Base-by-base conservation (phyloP, 768 basidiomycete species). In the Russula ochroleuca region DNA sequence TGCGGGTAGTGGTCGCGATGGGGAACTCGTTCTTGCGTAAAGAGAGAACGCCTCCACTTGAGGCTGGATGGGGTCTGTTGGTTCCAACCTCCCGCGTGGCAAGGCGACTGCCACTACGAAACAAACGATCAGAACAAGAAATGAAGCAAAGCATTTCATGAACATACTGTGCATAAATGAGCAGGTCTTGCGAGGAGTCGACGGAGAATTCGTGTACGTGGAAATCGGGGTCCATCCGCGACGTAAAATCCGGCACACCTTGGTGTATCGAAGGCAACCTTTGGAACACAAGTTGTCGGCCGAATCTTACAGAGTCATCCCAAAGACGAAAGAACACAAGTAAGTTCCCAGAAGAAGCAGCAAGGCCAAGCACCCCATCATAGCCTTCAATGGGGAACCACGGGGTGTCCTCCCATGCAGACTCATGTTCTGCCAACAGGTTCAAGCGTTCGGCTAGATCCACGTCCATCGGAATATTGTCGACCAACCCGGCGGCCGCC, bases 101-200 rank as follows among this genome's bases (percentile, higher is more conserved):
- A 7, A 62, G 15, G 45, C 25, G 25, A 7, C 48, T 55, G 21
- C 21, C 54, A n/a, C 53, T 62, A 5, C 2, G n/a, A 5, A 49
- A 48, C 23, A 23, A 9, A 17, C 19, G n/a, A 43, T 54, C 14
- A 49, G 59, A 33, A 15, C 25, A 21, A 40, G 2, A 11, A 19
- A 3, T 21, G 23, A 10, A 8, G 23, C 13, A 25, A 3, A 23
- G 6, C 19, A 23, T 21, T 47, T 31, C 7, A 10, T 10, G 10
- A 3, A 61, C 59, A 5, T 53, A 61, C 59, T 52, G 38, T 15
- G 52, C 50, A 37, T 61, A 53, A 13, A 61, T 43, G 41, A 61
- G 51, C 52, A 61, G 21, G 25, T 54, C 51, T 19, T 54, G 51
- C 13, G 59, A 60, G 21, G 52, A 33, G 13, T 61, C 59, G 40